Evolutionary conservation across 208 protist genomes (phyloP).

Genomic region (Phytomonas serpens): DNA sequence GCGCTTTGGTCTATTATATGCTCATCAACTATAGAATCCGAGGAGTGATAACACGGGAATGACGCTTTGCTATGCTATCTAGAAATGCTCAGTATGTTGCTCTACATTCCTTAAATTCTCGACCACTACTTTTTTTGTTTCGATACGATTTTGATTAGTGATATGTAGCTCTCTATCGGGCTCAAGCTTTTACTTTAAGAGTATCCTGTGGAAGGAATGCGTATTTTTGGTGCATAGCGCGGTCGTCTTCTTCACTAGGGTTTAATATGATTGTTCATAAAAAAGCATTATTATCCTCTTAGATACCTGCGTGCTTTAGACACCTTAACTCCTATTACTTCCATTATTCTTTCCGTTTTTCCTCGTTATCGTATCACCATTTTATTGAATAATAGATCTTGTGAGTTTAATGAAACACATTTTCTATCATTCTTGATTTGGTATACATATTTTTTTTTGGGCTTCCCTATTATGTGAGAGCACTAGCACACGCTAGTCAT

Average conservation of each 20-base stretch:
- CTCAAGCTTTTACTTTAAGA: neutral
- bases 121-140: neutral
- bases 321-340: neutral
- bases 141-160: neutral
- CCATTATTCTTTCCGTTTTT: neutral
- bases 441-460: neutral
- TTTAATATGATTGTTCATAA: neutral
- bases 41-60: neutral
- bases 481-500: neutral
- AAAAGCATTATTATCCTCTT: neutral
- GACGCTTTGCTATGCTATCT: neutral
- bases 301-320: neutral
- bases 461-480: neutral
- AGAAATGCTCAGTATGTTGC: neutral
- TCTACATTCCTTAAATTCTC: neutral
- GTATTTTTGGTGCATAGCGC: neutral
- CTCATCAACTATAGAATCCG: neutral
- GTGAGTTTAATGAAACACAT: neutral
- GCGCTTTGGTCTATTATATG: slow-evolving; percentile 4
- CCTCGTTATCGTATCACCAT: neutral
- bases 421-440: neutral
- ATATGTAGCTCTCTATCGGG: neutral
- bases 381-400: neutral
- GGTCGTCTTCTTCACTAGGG: neutral
- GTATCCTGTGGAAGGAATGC: neutral